phyloP scores from a whole-genome alignment of 1,284 basidiomycete genomes.

The Cystobasidium pallidum region DNA sequence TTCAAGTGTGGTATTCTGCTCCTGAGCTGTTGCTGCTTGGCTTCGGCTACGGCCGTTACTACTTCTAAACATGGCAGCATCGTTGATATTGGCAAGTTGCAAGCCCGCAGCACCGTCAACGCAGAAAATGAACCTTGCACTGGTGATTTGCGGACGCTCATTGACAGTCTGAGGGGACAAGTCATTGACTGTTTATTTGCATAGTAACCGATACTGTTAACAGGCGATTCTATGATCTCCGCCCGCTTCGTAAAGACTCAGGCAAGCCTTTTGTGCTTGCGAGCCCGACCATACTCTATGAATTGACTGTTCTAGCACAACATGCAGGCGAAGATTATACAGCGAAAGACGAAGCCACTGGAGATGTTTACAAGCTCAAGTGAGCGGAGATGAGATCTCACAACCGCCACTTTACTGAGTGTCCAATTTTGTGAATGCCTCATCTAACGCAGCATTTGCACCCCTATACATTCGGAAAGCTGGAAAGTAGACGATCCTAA shows the following conservation, averaged over 20 bases:
- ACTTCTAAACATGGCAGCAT: not conserved
- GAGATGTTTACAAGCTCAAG: constrained; percentile 39
- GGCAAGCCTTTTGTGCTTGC: not conserved
- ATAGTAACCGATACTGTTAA: constrained; percentile 34
- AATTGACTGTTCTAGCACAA: too few species aligned
- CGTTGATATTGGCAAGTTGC: not conserved
- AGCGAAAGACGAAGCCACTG: constrained; percentile 42
- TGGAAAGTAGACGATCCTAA: constrained; percentile 31
- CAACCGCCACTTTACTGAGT: not conserved
- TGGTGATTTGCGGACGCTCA: not conserved
- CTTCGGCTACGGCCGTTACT: not conserved
- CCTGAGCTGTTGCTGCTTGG: not conserved
- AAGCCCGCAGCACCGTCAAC: not conserved
- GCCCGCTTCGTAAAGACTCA: constrained; percentile 9
- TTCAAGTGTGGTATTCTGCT: not conserved
- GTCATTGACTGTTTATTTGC: not conserved
- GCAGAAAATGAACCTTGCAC: constrained; percentile 14
- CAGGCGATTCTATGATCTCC: constrained; percentile 35
- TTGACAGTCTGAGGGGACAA: not conserved
- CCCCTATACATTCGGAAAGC: constrained; percentile 21
- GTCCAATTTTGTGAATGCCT: not conserved
- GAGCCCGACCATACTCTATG: too few species aligned
- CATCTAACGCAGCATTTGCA: constrained; percentile 17
- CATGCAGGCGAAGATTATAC: constrained; percentile 35
- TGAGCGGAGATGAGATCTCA: not conserved